phyloP scores from a whole-genome alignment of 2,329 filamentous ascomycete genomes.

The Cercospora zeae-maydis region DNA sequence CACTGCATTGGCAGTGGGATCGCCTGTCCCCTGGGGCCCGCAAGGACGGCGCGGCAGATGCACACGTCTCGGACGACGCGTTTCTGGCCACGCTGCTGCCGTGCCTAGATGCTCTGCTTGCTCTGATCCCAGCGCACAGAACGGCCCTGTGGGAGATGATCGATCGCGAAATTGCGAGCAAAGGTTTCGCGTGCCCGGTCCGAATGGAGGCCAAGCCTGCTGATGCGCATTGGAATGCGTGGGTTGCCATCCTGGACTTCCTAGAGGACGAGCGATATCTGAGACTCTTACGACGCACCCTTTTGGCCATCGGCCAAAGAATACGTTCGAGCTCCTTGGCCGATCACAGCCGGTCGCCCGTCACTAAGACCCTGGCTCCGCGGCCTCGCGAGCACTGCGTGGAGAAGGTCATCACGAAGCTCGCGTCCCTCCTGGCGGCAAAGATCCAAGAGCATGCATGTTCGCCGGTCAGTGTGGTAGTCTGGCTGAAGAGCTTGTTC shows the following conservation, averaged over 20 bases:
- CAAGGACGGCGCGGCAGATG: neutral
- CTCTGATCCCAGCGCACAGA: slow-evolving; percentile 7
- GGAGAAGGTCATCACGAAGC: neutral
- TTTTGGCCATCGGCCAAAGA: slow-evolving; percentile 9
- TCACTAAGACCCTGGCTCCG: neutral
- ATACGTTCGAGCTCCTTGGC: neutral
- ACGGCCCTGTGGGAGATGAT: slow-evolving; percentile 17
- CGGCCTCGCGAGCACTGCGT: neutral
- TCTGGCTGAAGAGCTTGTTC: slow-evolving; percentile 24
- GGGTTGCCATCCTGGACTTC: slow-evolving; percentile 19
- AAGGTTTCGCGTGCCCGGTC: slow-evolving; percentile 18
- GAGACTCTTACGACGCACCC: slow-evolving; percentile 10
- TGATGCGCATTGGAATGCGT: slow-evolving; percentile 19
- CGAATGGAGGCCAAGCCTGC: slow-evolving; percentile 14
- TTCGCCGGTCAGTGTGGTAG: neutral
- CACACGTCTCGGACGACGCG: slow-evolving; percentile 3
- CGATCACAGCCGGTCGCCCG: neutral
- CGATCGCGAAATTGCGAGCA: slow-evolving; percentile 21
- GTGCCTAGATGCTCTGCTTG: slow-evolving; percentile 15
- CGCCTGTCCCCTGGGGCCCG: neutral
- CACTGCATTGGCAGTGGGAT: neutral
- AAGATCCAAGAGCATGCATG: neutral
- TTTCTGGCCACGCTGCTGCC: slow-evolving; percentile 11
- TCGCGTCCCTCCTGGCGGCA: neutral
- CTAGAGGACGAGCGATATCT: slow-evolving; percentile 18